Evolutionary conservation across 176 grass and related monocot species (phyloP).

Genomic region (Aegilops tauschii): DNA sequence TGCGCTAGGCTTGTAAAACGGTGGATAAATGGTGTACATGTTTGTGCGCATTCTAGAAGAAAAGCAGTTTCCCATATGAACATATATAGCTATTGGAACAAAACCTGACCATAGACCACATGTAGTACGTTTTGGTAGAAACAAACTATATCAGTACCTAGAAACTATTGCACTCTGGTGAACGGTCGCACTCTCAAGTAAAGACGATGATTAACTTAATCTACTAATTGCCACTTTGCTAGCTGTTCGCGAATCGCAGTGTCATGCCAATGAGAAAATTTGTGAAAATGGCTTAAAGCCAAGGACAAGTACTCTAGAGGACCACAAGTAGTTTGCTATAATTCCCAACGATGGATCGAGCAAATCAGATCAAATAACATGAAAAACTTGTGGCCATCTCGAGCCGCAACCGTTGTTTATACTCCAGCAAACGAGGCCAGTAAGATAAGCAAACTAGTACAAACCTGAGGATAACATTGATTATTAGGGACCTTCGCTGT

Average conservation of each 20-base stretch:
- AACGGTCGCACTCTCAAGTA: background rate
- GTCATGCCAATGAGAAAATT: no score
- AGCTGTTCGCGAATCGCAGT: background rate
- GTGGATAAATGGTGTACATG: no score
- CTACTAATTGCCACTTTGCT: background rate
- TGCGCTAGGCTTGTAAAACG: no score
- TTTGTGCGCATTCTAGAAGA: background rate
- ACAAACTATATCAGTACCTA: background rate
- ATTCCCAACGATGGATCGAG: background rate
- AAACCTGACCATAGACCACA: background rate
- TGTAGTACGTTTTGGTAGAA: background rate
- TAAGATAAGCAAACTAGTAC: background rate
- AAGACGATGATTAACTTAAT: background rate
- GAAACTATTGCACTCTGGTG: background rate
- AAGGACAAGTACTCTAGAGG: constrained; percentile 10
- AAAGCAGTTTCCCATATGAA: background rate
- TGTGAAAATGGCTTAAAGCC: background rate
- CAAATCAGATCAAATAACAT: constrained; percentile 19
- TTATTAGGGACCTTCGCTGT: constrained; percentile 9
- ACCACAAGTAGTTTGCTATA: background rate
- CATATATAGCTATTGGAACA: background rate
- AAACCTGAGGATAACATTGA: constrained; percentile 38
- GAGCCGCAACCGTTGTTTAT: background rate
- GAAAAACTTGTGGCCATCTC: constrained; percentile 14
- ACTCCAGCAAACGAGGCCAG: background rate